These are phyloP conservation scores for Nicotiana benthamiana DNA, from an alignment of 257 asterid genomes.

Conservation along the genomic window DNA sequence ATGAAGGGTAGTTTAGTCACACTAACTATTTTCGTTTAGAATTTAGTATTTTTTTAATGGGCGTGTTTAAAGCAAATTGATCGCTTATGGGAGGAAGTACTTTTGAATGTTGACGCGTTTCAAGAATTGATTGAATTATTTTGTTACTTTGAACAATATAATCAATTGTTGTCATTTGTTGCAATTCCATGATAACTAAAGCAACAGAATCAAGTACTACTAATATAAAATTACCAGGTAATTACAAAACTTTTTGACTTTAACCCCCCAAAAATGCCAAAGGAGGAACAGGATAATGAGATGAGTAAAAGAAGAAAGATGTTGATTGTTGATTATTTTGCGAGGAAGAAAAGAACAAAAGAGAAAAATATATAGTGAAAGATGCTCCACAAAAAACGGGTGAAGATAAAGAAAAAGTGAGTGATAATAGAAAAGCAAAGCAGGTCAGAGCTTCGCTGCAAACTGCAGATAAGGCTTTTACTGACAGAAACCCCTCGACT, in stretches of 20 bases:
- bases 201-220: background rate
- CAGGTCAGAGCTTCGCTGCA: background rate
- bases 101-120: background rate
- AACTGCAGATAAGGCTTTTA: background rate
- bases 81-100: no score
- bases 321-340: background rate
- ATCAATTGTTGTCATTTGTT: background rate
- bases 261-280: background rate
- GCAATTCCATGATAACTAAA: background rate
- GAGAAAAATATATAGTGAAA: background rate
- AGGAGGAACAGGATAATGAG: background rate
- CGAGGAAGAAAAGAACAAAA: background rate
- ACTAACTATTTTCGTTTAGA: no score
- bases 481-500: constrained; percentile 59
- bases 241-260: background rate
- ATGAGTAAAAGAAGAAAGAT: background rate
- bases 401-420: background rate
- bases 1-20: no score
- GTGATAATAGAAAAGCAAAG: background rate
- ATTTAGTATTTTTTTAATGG: no score
- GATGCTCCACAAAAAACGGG: background rate
- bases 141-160: background rate
- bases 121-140: background rate
- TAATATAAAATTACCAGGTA: background rate
- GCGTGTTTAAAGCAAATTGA: no score